phyloP scores from a whole-genome alignment of 768 basidiomycete genomes.

The Lentinula edodes region DNA sequence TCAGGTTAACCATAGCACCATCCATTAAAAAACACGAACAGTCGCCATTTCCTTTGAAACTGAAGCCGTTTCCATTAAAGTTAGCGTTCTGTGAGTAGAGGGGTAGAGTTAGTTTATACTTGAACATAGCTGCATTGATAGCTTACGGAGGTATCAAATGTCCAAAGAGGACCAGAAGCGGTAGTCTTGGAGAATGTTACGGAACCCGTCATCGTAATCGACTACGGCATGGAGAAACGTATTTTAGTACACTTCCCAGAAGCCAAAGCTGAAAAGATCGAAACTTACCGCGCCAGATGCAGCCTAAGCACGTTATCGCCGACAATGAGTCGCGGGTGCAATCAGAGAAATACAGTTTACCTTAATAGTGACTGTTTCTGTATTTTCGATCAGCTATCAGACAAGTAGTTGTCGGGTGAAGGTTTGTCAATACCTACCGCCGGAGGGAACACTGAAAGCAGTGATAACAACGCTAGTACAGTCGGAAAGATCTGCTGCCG shows the following conservation, averaged over 20 bases:
- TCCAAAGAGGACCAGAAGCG: background rate
- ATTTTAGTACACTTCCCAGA: background rate
- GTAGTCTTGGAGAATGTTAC: conserved; percentile 4
- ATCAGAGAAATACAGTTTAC: background rate
- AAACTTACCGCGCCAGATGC: conserved; percentile 2
- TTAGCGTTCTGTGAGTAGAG: background rate
- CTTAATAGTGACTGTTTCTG: background rate
- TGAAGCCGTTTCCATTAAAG: background rate
- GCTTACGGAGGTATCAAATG: background rate
- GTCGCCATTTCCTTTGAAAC: background rate
- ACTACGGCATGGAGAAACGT: background rate
- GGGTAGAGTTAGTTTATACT: background rate
- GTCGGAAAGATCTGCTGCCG: conserved; percentile 9
- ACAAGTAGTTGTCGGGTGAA: background rate
- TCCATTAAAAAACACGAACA: background rate
- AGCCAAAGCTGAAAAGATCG: background rate
- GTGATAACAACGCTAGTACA: conserved; percentile 16
- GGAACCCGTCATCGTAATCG: background rate
- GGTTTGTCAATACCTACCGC: conserved; percentile 1
- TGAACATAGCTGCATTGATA: background rate
- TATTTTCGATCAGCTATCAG: background rate
- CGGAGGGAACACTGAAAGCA: conserved; percentile 12
- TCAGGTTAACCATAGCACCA: background rate
- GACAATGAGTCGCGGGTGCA: too few relatives aligned
- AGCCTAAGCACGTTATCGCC: background rate